Percentiles rank a stretch among this genome's conserved stretches.
phyloP scores from a whole-genome alignment of 805 yeast species.

The Lachancea meyersii region DNA sequence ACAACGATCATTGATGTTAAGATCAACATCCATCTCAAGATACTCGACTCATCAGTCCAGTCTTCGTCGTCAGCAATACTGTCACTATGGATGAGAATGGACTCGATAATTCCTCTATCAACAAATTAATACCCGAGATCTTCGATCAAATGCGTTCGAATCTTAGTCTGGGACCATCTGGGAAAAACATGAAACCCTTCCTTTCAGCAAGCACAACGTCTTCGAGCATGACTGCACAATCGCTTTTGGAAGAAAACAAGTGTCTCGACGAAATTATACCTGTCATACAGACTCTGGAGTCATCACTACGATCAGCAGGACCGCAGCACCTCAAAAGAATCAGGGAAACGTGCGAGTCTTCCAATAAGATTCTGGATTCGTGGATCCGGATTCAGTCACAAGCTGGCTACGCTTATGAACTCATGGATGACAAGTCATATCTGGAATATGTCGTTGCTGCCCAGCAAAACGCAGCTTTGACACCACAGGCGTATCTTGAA shows the following conservation, averaged over 20 bases:
- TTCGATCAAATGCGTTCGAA: constrained; percentile 30
- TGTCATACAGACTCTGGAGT: constrained; percentile 23
- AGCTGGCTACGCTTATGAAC: constrained; percentile 46
- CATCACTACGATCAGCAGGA: constrained; percentile 15
- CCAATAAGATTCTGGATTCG: constrained; percentile 46
- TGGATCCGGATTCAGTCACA: constrained; percentile 62
- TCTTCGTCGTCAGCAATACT: too few species aligned
- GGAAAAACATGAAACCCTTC: neutral
- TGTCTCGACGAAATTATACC: constrained; percentile 27
- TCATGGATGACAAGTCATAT: constrained; percentile 38
- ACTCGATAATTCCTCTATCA: constrained; percentile 20
- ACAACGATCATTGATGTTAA: too few species aligned
- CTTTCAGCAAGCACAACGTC: constrained; percentile 5
- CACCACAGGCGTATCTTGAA: constrained; percentile 11
- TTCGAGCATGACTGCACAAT: constrained; percentile 24
- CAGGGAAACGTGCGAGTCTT: constrained; percentile 40
- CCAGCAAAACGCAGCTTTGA: constrained; percentile 24
- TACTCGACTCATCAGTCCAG: too few species aligned
- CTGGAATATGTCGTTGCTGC: constrained; percentile 22
- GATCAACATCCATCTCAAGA: too few species aligned
- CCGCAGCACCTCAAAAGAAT: constrained; percentile 31
- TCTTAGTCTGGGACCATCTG: constrained; percentile 11
- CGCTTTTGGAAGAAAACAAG: constrained; percentile 28
- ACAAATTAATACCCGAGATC: constrained; percentile 29
- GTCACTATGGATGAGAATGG: constrained; percentile 4